phyloP scores from a whole-genome alignment of 2,329 filamentous ascomycete species.

The Hypoxylon sp. region DNA sequence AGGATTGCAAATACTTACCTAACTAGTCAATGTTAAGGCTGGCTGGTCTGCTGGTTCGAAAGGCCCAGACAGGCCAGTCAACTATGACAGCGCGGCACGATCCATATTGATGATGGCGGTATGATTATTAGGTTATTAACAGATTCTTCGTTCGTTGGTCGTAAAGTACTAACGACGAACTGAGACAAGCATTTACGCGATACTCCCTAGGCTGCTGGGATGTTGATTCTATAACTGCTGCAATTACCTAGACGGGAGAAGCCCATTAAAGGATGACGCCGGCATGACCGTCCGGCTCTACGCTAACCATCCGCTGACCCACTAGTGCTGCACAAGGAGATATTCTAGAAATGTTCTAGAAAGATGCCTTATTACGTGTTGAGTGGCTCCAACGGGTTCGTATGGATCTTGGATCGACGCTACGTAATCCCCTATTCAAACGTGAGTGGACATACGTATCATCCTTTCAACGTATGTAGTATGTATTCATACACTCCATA shows the following conservation, averaged over 20 bases:
- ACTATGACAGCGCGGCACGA: conserved; percentile 12
- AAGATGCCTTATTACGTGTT: conserved; percentile 26
- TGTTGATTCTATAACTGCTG: conserved; percentile 5
- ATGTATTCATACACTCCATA: conserved; percentile 11
- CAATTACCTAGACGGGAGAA: conserved; percentile 18
- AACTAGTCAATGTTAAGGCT: conserved; percentile 30
- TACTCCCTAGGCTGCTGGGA: no score
- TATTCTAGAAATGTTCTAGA: conserved; percentile 48
- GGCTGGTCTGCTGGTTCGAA: conserved; percentile 1
- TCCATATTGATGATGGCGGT: conserved; percentile 31
- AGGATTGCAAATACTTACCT: conserved; percentile 26
- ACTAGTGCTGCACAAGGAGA: conserved; percentile 36
- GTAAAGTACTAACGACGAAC: neutral
- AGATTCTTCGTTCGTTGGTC: conserved; percentile 16
- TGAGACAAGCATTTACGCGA: neutral
- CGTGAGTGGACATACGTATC: conserved; percentile 10
- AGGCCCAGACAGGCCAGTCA: conserved; percentile 20
- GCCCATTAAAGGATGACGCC: conserved; percentile 35
- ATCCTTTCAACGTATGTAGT: neutral
- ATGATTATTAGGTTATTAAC: conserved; percentile 26
- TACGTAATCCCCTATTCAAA: conserved; percentile 37
- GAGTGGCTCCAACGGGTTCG: conserved; percentile 14
- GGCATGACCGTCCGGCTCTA: conserved; percentile 43
- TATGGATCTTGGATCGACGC: conserved; percentile 29
- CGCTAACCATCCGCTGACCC: conserved; percentile 26